phyloP scores from a whole-genome alignment of 768 basidiomycete species.

The Butyriboletus loyo region DNA sequence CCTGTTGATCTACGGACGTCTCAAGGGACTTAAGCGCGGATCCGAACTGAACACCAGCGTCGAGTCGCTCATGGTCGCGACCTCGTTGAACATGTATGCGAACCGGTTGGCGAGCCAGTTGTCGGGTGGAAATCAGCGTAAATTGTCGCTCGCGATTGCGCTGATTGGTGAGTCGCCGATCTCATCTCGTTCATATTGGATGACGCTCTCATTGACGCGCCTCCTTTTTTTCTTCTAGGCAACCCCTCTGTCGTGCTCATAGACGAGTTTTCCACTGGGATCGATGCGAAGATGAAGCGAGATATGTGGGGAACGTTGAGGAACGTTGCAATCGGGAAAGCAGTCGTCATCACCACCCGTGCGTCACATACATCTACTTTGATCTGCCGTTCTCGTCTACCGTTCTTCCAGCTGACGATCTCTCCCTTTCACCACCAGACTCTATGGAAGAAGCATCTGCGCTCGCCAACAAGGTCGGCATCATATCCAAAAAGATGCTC shows the following conservation, averaged over 20 bases:
- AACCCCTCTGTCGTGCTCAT: conserved; percentile 78
- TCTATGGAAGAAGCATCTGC: conserved; percentile 86
- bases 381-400: background rate
- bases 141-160: conserved; percentile 72
- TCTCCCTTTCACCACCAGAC: conserved; percentile 37
- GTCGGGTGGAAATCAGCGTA: conserved; percentile 78
- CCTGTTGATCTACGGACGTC: conserved; percentile 63
- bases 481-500: conserved; percentile 67
- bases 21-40: conserved; percentile 62
- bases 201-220: background rate
- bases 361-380: conserved; percentile 22
- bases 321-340: conserved; percentile 62
- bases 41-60: conserved; percentile 52
- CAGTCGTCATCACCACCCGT: conserved; percentile 72
- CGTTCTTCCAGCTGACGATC: background rate
- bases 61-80: conserved; percentile 53
- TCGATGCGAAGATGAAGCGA: conserved; percentile 80
- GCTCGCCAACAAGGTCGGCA: conserved; percentile 72
- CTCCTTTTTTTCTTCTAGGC: conserved; percentile 37
- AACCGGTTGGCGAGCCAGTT: conserved; percentile 71
- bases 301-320: conserved; percentile 79
- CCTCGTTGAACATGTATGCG: conserved; percentile 57
- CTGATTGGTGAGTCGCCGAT: conserved; percentile 49
- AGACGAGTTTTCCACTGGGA: conserved; percentile 81
- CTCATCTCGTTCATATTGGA: background rate